A percentile compares a stretch with the other conserved stretches of the same genome.
phyloP scores from a whole-genome alignment of 129 eudicot genomes.

The Rutidosis leptorrhynchoides region DNA sequence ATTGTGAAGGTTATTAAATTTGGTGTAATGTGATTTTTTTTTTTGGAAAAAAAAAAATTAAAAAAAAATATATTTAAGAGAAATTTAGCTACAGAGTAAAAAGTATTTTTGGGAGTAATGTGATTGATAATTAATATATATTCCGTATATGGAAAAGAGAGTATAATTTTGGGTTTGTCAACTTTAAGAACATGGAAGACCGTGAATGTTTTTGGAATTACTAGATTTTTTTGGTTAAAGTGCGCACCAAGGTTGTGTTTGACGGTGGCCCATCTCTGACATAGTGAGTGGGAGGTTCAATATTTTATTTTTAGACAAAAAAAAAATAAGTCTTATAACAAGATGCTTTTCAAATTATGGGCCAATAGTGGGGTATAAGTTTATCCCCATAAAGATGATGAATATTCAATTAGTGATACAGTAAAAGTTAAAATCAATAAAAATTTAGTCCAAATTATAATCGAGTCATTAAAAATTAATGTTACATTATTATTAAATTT shows the following conservation, averaged over 20 bases:
- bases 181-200: constrained; percentile 23
- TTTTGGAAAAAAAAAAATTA: too few species aligned
- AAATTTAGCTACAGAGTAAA: too few species aligned
- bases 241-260: too few species aligned
- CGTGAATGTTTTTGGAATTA: constrained; percentile 27
- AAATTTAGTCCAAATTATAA: too few species aligned
- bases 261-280: constrained; percentile 22
- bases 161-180: background rate
- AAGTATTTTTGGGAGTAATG: too few species aligned
- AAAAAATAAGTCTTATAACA: background rate
- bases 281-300: constrained; percentile 24
- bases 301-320: background rate
- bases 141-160: too few species aligned
- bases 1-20: too few species aligned
- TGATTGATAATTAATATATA: too few species aligned
- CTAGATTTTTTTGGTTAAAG: constrained; percentile 19
- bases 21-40: too few species aligned
- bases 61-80: too few species aligned
- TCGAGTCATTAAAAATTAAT: too few species aligned
- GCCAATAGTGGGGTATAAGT: constrained; percentile 5
- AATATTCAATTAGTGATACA: constrained; percentile 22
- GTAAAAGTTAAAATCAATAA: too few species aligned
- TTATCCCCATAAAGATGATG: background rate
- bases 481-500: background rate
- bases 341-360: constrained; percentile 28